phyloP scores from a whole-genome alignment of 768 basidiomycete species.

The Punctularia strigosozonata region DNA sequence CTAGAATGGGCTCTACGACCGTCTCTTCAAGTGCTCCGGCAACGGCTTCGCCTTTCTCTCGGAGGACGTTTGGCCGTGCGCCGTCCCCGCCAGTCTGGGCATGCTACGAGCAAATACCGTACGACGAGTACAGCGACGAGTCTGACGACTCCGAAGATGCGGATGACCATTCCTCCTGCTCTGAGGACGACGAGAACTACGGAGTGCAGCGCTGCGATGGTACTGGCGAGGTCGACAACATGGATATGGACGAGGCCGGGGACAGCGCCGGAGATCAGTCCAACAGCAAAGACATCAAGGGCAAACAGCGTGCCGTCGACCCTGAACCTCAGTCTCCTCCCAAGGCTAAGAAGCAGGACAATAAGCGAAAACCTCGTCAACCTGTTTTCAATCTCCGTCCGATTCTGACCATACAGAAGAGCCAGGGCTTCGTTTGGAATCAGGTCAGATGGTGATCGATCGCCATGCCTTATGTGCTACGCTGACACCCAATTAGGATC shows the following conservation, averaged over 20 bases:
- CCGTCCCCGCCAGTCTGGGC: constrained; percentile 82
- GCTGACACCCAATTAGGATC: constrained; percentile 35
- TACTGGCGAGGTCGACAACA: constrained; percentile 21
- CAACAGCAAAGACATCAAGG: constrained; percentile 54
- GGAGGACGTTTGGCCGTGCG: constrained; percentile 67
- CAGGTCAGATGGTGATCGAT: constrained; percentile 41
- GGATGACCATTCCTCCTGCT: constrained; percentile 48
- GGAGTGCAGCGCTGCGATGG: constrained; percentile 7
- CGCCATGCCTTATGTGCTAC: constrained; percentile 3
- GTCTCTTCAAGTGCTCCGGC: constrained; percentile 7
- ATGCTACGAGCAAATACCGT: constrained; percentile 83
- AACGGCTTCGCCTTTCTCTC: constrained; percentile 39
- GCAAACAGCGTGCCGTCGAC: constrained; percentile 71
- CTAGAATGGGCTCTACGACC: too few species aligned
- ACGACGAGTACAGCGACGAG: constrained; percentile 39
- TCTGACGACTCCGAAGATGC: constrained; percentile 43
- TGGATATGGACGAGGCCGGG: constrained; percentile 38
- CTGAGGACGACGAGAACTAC: constrained; percentile 68
- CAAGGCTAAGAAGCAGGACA: constrained; percentile 30
- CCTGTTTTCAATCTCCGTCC: constrained; percentile 58
- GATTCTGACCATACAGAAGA: constrained; percentile 76
- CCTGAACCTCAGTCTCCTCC: constrained; percentile 38
- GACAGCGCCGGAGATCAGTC: constrained; percentile 22
- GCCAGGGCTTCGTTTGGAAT: constrained; percentile 88
- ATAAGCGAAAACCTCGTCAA: constrained; percentile 41